These are phyloP conservation scores for Parmales sp. DNA, from an alignment of 108 stramenopile genomes.

Conservation along the genomic window DNA sequence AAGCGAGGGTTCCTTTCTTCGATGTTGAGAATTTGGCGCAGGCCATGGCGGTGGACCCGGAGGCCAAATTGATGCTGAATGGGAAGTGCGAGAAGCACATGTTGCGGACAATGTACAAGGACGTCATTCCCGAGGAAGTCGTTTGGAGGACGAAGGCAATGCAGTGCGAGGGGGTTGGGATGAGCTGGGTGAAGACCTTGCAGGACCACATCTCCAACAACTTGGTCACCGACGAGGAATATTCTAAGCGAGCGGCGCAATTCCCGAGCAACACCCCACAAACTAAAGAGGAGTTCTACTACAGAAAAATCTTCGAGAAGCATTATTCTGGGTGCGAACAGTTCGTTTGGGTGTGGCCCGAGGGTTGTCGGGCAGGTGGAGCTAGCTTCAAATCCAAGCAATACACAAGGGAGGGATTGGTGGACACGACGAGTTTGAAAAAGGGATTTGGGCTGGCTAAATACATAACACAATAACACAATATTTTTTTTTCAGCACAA, in stretches of 20 bases:
- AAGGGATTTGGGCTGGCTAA: slow-evolving; percentile 43
- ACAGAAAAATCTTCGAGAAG: slow-evolving; percentile 54
- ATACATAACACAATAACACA: too few relatives aligned
- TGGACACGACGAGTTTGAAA: slow-evolving; percentile 39
- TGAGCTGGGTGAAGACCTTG: slow-evolving; percentile 63
- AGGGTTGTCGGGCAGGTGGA: slow-evolving; percentile 57
- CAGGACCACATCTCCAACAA: slow-evolving; percentile 49
- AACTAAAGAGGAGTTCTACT: slow-evolving; percentile 67
- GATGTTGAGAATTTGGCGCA: slow-evolving; percentile 55
- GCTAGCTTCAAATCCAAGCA: slow-evolving; percentile 54
- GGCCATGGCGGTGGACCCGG: slow-evolving; percentile 57
- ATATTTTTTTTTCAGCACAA: too few relatives aligned
- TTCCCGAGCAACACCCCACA: slow-evolving; percentile 57
- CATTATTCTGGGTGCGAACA: slow-evolving; percentile 50
- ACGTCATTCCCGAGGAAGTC: slow-evolving; percentile 49
- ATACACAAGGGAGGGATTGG: slow-evolving; percentile 59
- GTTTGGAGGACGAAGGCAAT: slow-evolving; percentile 71
- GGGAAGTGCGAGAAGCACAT: slow-evolving; percentile 28
- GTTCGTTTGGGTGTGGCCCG: slow-evolving; percentile 56
- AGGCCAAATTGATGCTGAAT: slow-evolving; percentile 51
- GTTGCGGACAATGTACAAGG: too few relatives aligned
- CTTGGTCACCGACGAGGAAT: slow-evolving; percentile 55
- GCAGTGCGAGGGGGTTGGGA: slow-evolving; percentile 73
- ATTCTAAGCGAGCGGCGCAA: background rate
- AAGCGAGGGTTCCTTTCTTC: slow-evolving; percentile 68